phyloP scores from a whole-genome alignment of 2,329 filamentous ascomycete genomes.

The Epichloe brachyelytri region DNA sequence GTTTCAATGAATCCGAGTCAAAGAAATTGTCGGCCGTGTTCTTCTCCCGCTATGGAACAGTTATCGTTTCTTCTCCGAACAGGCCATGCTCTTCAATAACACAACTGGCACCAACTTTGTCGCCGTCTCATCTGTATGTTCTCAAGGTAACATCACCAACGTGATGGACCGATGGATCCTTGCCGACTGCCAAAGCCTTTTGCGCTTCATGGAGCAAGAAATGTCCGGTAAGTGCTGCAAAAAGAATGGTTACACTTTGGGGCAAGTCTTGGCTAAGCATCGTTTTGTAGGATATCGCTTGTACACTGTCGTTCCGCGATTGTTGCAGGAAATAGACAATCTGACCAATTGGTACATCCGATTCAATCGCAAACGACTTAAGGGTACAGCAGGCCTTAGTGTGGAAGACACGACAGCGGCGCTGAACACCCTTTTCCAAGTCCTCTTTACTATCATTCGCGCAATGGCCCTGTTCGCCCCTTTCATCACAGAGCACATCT shows the following conservation, averaged over 20 bases:
- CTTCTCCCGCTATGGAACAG: constrained; percentile 17
- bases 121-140: not conserved
- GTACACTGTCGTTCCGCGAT: constrained; percentile 72
- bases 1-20: constrained; percentile 15
- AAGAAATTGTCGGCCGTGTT: constrained; percentile 13
- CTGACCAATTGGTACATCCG: constrained; percentile 89
- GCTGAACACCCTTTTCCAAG: constrained; percentile 77
- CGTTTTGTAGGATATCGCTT: constrained; percentile 38
- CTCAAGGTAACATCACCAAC: constrained; percentile 7
- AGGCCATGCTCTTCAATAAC: constrained; percentile 12
- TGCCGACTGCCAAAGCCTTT: constrained; percentile 70
- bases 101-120: constrained; percentile 11
- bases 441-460: constrained; percentile 70
- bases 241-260: not conserved
- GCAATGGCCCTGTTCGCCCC: constrained; percentile 80
- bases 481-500: constrained; percentile 65
- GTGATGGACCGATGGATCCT: constrained; percentile 89
- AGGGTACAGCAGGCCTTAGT: constrained; percentile 39
- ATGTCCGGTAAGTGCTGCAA: constrained; percentile 49
- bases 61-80: constrained; percentile 15
- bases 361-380: constrained; percentile 73
- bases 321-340: constrained; percentile 69
- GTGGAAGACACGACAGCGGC: constrained; percentile 71
- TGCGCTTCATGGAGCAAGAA: constrained; percentile 77
- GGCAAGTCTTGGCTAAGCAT: too few species aligned